These are phyloP conservation scores for Diaporthe velutina DNA, from an alignment of 2,329 filamentous ascomycete species.

Conservation along the genomic window DNA sequence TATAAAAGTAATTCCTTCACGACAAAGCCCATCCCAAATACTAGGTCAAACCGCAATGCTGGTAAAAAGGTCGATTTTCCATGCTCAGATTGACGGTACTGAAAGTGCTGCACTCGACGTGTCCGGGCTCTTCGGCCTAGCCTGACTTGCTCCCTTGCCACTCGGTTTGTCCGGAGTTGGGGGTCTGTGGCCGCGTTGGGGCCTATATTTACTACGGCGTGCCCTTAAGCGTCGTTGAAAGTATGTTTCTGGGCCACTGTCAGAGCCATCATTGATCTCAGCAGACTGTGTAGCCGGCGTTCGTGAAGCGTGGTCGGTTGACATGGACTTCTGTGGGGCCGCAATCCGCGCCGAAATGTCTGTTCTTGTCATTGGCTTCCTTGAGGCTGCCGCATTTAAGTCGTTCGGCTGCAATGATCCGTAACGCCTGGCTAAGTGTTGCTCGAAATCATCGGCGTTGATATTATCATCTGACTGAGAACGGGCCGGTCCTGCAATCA, in stretches of 20 bases:
- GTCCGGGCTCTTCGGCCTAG: background rate
- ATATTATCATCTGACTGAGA: background rate
- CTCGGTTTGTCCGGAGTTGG: background rate
- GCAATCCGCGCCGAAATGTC: background rate
- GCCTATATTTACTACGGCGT: conserved; percentile 7
- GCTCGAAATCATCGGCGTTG: background rate
- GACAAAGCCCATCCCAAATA: background rate
- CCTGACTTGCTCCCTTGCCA: conserved; percentile 1
- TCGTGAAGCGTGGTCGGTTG: background rate
- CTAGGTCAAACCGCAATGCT: background rate
- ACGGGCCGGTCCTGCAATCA: background rate
- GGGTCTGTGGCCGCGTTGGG: background rate
- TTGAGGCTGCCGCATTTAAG: background rate
- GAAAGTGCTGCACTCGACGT: background rate
- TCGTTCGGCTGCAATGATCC: background rate
- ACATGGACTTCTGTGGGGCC: background rate
- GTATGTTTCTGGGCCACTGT: conserved; percentile 33
- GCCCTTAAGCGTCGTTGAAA: conserved; percentile 34
- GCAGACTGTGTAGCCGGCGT: background rate
- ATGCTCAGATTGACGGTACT: conserved; percentile 23
- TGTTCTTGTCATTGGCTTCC: too few relatives aligned
- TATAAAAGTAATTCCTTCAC: background rate
- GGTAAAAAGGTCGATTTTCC: background rate
- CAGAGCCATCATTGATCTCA: conserved; percentile 14
- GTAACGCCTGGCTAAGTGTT: background rate